Evolutionary conservation across 495 filamentous ascomycete genomes (phyloP).

Genomic region (Neurospora tetrasperma): DNA sequence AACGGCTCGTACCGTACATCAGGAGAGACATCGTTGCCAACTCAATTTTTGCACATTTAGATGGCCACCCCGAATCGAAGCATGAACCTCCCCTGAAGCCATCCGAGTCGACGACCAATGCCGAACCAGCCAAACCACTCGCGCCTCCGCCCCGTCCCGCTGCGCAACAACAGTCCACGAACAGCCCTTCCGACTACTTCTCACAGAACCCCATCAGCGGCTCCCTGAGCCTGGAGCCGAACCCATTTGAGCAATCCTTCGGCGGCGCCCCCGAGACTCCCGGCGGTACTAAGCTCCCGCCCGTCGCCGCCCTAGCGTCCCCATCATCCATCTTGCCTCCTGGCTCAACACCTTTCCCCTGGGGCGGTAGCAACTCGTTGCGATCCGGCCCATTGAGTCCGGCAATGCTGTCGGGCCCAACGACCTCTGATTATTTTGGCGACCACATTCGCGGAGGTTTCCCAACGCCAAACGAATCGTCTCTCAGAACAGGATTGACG

Average conservation of each 20-base stretch:
- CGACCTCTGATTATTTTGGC: constrained; percentile 50
- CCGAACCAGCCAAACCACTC: constrained; percentile 46
- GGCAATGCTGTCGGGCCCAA: constrained; percentile 90
- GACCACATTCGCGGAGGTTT: constrained; percentile 79
- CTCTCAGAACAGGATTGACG: constrained; percentile 81
- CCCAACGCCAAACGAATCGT: constrained; percentile 96
- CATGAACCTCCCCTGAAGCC: constrained; percentile 25
- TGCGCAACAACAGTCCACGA: constrained; percentile 24
- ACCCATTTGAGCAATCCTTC: constrained; percentile 95
- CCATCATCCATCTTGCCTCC: constrained; percentile 68
- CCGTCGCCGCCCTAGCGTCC: constrained; percentile 84
- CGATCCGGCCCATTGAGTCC: constrained; percentile 90
- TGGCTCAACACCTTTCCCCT: constrained; percentile 59
- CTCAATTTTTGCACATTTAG: constrained; percentile 11
- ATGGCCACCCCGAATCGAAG: constrained; percentile 26
- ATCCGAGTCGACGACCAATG: constrained; percentile 26
- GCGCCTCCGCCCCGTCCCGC: constrained; percentile 72
- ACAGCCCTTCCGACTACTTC: constrained; percentile 68
- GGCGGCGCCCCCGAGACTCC: constrained; percentile 66
- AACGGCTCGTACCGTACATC: neutral
- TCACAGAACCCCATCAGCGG: constrained; percentile 42
- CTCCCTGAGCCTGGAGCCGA: constrained; percentile 72
- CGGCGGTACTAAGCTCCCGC: constrained; percentile 79
- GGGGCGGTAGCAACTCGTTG: constrained; percentile 65
- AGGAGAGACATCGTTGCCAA: constrained; percentile 14